Evolutionary conservation across 2,329 filamentous ascomycete genomes (phyloP).

Genomic region (Hypomyces perniciosus): DNA sequence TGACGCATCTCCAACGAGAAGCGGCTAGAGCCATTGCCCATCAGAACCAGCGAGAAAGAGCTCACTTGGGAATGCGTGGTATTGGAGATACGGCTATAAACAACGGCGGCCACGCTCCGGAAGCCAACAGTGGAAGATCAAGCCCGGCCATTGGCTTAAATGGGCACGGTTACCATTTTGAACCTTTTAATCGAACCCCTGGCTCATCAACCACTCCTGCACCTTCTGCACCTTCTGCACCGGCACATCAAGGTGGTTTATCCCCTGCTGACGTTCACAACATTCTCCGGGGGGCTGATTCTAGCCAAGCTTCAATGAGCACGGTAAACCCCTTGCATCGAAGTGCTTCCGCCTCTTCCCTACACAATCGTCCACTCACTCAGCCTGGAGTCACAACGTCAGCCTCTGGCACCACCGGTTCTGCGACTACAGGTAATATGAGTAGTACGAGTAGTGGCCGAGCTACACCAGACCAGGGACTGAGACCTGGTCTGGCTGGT

Average conservation of each 20-base stretch:
- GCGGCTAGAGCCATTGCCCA: constrained; percentile 36
- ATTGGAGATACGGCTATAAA: constrained; percentile 28
- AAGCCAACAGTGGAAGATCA: constrained; percentile 20
- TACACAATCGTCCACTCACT: constrained; percentile 28
- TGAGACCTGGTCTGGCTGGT: constrained; percentile 28
- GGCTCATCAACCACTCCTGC: not conserved
- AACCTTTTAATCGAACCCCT: constrained; percentile 19
- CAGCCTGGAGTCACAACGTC: constrained; percentile 41
- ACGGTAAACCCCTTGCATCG: constrained; percentile 48
- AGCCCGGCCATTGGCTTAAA: constrained; percentile 25
- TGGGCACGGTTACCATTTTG: constrained; percentile 30
- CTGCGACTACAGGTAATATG: constrained; percentile 24
- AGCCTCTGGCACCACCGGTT: constrained; percentile 27
- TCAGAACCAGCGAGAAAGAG: constrained; percentile 38
- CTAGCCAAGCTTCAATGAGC: constrained; percentile 38
- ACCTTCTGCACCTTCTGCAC: constrained; percentile 8
- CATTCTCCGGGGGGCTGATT: constrained; percentile 41
- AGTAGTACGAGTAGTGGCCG: constrained; percentile 32
- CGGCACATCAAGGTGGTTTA: constrained; percentile 24
- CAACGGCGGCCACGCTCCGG: constrained; percentile 16
- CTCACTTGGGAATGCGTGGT: constrained; percentile 36
- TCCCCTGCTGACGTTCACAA: constrained; percentile 40
- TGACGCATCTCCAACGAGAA: constrained; percentile 43
- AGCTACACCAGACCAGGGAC: constrained; percentile 39
- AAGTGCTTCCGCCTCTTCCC: constrained; percentile 42